A percentile compares a stretch with the other conserved stretches of the same genome.
Evolutionary conservation across 768 basidiomycete species (phyloP).

Genomic region (Infundibulicybe gibba): DNA sequence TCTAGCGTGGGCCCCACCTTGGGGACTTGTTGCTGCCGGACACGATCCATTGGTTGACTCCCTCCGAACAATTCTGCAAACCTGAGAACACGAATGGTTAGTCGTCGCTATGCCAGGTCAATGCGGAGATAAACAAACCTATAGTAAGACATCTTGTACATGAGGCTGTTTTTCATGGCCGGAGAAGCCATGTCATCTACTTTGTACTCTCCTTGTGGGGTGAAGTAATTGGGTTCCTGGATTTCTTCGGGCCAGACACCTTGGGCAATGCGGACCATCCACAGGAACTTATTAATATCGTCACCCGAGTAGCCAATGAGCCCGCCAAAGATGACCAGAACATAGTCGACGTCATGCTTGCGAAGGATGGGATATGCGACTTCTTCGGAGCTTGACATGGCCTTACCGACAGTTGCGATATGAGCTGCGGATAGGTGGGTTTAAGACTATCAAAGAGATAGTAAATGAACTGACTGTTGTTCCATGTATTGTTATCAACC

Average conservation of each 20-base stretch:
- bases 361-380: conserved; percentile 95
- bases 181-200: conserved; percentile 82
- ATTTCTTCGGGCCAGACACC: conserved; percentile 99
- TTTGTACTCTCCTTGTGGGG: conserved; percentile 86
- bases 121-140: conserved; percentile 40
- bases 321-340: conserved; percentile 96
- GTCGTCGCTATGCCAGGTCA: neutral
- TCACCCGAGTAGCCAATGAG: conserved; percentile 96
- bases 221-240: conserved; percentile 94
- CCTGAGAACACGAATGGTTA: conserved; percentile 30
- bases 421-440: conserved; percentile 53
- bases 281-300: conserved; percentile 99
- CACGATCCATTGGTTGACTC: conserved; percentile 73
- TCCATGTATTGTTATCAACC: conserved; percentile 99
- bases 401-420: conserved; percentile 98
- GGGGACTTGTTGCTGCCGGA: conserved; percentile 84
- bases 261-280: conserved; percentile 96
- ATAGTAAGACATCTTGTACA: conserved; percentile 99
- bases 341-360: conserved; percentile 97
- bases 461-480: conserved; percentile 76
- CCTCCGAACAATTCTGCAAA: conserved; percentile 86
- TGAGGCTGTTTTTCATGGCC: conserved; percentile 92
- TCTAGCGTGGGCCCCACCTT: conserved; percentile 77
- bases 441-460: conserved; percentile 1
- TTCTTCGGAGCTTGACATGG: conserved; percentile 93